Percentiles rank a stretch among this genome's conserved stretches.
Conservation (phyloP, 75 land plant genomes). For the Larix kaempferi region DNA sequence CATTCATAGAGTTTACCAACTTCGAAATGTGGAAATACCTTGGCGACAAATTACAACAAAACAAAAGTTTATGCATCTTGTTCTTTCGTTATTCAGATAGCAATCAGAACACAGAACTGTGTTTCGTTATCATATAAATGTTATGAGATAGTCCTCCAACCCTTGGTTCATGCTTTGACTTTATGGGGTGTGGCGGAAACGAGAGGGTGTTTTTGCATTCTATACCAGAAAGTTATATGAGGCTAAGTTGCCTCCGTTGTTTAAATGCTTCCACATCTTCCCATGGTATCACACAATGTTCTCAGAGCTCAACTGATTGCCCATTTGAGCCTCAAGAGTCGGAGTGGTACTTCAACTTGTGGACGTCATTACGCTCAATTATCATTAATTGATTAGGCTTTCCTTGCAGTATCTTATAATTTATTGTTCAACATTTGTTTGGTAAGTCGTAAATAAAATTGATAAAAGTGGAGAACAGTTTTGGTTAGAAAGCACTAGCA, state of each 20-base stretch:
- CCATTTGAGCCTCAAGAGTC: background rate
- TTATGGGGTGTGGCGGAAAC: no score
- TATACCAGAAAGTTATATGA: background rate
- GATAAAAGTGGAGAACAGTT: background rate
- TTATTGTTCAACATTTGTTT: no score
- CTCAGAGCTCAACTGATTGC: background rate
- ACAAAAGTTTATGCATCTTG: no score
- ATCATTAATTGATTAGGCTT: background rate
- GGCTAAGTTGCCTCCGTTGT: background rate
- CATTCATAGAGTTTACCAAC: no score
- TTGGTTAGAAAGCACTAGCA: background rate
- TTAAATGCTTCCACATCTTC: background rate
- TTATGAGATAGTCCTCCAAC: no score
- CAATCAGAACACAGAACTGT: no score
- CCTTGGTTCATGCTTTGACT: no score
- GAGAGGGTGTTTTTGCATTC: background rate
- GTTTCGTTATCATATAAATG: no score
- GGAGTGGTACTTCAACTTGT: background rate
- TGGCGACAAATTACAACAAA: no score
- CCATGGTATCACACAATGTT: background rate
- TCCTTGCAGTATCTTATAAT: background rate
- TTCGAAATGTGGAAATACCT: no score
- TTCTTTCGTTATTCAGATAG: no score
- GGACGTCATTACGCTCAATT: background rate
- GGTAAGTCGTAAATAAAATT: background rate